phyloP scores from a whole-genome alignment of 1,284 basidiomycete species.

The Gymnopus androsaceus region DNA sequence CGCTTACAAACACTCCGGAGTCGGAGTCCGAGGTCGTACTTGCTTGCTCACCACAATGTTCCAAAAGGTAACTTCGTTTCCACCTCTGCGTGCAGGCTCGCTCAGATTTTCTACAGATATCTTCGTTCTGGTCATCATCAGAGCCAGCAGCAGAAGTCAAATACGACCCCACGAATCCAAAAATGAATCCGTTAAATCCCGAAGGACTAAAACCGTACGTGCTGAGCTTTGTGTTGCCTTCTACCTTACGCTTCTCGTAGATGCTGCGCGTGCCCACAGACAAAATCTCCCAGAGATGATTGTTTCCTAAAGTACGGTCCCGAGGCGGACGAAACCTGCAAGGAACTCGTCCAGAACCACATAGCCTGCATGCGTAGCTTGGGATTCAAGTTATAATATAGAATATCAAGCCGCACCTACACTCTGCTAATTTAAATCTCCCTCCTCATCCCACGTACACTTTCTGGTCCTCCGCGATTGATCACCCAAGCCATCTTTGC shows the following conservation, averaged over 20 bases:
- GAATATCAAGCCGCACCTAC: neutral
- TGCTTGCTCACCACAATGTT: constrained; percentile 29
- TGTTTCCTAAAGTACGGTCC: constrained; percentile 85
- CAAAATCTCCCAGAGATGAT: constrained; percentile 88
- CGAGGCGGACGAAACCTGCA: constrained; percentile 78
- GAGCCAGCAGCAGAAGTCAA: constrained; percentile 38
- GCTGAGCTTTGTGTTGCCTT: neutral
- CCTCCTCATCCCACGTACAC: too few relatives aligned
- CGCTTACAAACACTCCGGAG: too few relatives aligned
- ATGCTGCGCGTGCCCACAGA: constrained; percentile 95
- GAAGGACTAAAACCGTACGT: constrained; percentile 89
- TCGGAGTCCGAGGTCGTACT: neutral
- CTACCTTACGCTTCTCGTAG: constrained; percentile 36
- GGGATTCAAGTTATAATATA: constrained; percentile 78
- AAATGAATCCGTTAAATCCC: constrained; percentile 84
- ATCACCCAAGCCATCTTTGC: too few relatives aligned
- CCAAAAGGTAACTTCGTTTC: constrained; percentile 27
- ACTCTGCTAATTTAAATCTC: neutral
- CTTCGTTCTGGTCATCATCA: constrained; percentile 43
- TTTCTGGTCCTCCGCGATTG: too few relatives aligned
- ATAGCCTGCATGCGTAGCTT: constrained; percentile 88
- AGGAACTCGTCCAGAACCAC: constrained; percentile 78
- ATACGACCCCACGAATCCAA: constrained; percentile 69
- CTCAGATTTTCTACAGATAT: constrained; percentile 30
- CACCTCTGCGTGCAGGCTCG: neutral